A percentile compares a stretch with the other conserved stretches of the same genome.
Evolutionary conservation across 768 basidiomycete genomes (phyloP).

Genomic region (Jaapia argillacea): DNA sequence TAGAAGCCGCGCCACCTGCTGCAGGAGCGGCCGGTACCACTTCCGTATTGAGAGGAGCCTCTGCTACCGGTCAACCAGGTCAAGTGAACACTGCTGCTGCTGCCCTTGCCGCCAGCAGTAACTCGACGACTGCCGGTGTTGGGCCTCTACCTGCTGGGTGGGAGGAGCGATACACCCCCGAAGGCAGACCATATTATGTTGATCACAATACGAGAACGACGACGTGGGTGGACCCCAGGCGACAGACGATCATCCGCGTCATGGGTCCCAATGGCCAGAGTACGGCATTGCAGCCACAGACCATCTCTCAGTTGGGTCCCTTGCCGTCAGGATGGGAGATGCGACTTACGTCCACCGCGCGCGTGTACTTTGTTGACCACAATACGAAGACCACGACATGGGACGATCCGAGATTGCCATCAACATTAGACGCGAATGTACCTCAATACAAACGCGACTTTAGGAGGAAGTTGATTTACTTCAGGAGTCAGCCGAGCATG

Average conservation of each 20-base stretch:
- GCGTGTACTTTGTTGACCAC: slow-evolving; percentile 99
- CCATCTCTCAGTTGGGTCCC: slow-evolving; percentile 94
- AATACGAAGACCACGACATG: slow-evolving; percentile 99
- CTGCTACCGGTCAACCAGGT: slow-evolving; percentile 20
- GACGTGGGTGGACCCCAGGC: slow-evolving; percentile 99
- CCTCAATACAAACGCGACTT: slow-evolving; percentile 99
- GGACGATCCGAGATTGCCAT: slow-evolving; percentile 97
- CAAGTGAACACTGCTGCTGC: slow-evolving; percentile 25
- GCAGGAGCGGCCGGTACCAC: slow-evolving; percentile 26
- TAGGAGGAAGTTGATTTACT: slow-evolving; percentile 97
- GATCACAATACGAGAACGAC: slow-evolving; percentile 99
- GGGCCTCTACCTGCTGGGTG: slow-evolving; percentile 93
- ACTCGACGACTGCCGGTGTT: slow-evolving; percentile 59
- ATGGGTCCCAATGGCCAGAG: slow-evolving; percentile 92
- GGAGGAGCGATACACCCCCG: slow-evolving; percentile 98
- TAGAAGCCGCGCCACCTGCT: slow-evolving; percentile 44
- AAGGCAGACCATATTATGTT: slow-evolving; percentile 97
- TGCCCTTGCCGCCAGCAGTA: slow-evolving; percentile 40
- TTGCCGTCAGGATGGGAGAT: slow-evolving; percentile 99
- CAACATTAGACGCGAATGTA: slow-evolving; percentile 90
- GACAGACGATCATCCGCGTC: slow-evolving; percentile 93
- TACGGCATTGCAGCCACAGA: slow-evolving; percentile 82
- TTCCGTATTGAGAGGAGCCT: slow-evolving; percentile 27
- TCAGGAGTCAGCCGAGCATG: slow-evolving; percentile 97
- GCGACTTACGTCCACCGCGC: slow-evolving; percentile 95